Percentiles rank a stretch among this genome's conserved stretches.
Evolutionary conservation across 2,329 filamentous ascomycete genomes (phyloP).

Genomic region (Dryadomyces sulphureus): DNA sequence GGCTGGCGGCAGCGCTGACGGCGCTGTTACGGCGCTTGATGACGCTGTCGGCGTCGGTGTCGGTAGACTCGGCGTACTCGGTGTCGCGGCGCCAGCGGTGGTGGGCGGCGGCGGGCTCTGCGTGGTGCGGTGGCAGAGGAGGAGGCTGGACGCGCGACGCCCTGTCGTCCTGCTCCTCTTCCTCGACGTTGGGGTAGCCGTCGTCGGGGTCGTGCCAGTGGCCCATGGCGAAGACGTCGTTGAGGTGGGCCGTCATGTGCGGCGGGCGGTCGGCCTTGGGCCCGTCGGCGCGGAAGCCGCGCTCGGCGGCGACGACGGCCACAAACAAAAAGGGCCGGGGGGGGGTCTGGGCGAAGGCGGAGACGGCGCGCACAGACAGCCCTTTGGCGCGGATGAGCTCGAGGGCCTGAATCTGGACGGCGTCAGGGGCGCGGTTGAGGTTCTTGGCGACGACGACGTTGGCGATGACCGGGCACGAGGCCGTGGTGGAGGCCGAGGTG

Average conservation of each 20-base stretch:
- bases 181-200: slow-evolving; percentile 62
- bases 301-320: slow-evolving; percentile 44
- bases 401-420: slow-evolving; percentile 67
- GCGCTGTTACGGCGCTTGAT: slow-evolving; percentile 4
- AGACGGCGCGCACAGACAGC: slow-evolving; percentile 59
- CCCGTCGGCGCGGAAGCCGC: slow-evolving; percentile 21
- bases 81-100: neutral
- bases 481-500: slow-evolving; percentile 11
- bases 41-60: slow-evolving; percentile 6
- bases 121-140: no score
- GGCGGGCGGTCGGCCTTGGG: slow-evolving; percentile 15
- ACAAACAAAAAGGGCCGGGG: slow-evolving; percentile 71
- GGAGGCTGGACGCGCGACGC: no score
- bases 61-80: slow-evolving; percentile 7
- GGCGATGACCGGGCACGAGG: slow-evolving; percentile 36
- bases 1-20: no score
- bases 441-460: slow-evolving; percentile 74
- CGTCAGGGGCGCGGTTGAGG: slow-evolving; percentile 56
- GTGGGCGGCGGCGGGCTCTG: no score
- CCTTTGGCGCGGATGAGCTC: slow-evolving; percentile 68
- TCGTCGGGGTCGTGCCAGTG: slow-evolving; percentile 66
- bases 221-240: slow-evolving; percentile 76
- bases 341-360: slow-evolving; percentile 57
- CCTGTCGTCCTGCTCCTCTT: slow-evolving; percentile 25
- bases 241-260: slow-evolving; percentile 44